Evolutionary conservation across 768 basidiomycete genomes (phyloP).

Genomic region (Termitomyces sp.): DNA sequence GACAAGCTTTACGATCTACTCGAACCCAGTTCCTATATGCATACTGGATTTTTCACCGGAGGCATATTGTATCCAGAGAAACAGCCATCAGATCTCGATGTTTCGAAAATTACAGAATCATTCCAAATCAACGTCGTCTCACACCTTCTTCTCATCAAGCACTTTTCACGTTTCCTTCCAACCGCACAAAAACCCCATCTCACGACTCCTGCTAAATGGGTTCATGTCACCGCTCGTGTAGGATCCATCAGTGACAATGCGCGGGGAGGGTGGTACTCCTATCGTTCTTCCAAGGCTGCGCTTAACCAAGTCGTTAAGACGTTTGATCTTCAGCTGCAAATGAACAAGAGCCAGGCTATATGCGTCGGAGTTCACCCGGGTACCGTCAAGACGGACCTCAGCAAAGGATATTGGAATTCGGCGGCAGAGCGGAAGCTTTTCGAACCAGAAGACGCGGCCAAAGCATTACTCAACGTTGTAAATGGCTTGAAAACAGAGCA

Average conservation of each 20-base stretch:
- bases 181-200: slow-evolving; percentile 17
- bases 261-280: slow-evolving; percentile 58
- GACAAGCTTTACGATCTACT: slow-evolving; percentile 31
- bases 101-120: slow-evolving; percentile 31
- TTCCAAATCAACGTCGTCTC: slow-evolving; percentile 57
- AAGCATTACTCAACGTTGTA: slow-evolving; percentile 40
- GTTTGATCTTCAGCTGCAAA: slow-evolving; percentile 47
- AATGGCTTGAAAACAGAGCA: slow-evolving; percentile 29
- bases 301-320: slow-evolving; percentile 60
- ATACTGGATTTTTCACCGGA: slow-evolving; percentile 50
- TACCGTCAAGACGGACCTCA: slow-evolving; percentile 55
- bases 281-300: slow-evolving; percentile 56
- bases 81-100: slow-evolving; percentile 41
- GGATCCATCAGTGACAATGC: slow-evolving; percentile 55
- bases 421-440: slow-evolving; percentile 33
- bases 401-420: slow-evolving; percentile 45
- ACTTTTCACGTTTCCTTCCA: slow-evolving; percentile 56
- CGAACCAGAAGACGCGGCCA: slow-evolving; percentile 45
- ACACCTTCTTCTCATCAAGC: slow-evolving; percentile 55
- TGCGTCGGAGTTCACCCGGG: slow-evolving; percentile 55
- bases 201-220: slow-evolving; percentile 42
- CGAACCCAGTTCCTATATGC: slow-evolving; percentile 34
- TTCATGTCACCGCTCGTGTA: slow-evolving; percentile 53
- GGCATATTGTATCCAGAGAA: slow-evolving; percentile 53
- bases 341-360: slow-evolving; percentile 41